phyloP scores from a whole-genome alignment of 1,284 basidiomycete genomes.

The Malassezia sympodialis region DNA sequence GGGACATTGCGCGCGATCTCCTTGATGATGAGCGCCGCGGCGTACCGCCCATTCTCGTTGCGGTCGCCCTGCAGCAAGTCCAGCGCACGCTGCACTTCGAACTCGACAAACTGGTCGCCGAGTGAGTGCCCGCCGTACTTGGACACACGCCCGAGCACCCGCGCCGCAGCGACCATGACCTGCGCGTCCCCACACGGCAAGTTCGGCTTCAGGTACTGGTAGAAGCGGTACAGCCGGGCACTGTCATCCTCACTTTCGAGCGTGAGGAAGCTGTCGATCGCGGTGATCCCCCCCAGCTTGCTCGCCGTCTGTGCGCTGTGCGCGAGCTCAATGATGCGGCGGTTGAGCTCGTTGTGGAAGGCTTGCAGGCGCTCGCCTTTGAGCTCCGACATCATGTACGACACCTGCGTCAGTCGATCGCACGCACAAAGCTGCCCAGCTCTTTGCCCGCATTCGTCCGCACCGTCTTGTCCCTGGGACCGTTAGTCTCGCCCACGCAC shows the following conservation, averaged over 20 bases:
- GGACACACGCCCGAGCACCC: constrained; percentile 70
- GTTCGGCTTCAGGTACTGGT: constrained; percentile 78
- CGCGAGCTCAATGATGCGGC: constrained; percentile 67
- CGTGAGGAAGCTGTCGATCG: constrained; percentile 53
- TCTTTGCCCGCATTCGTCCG: constrained; percentile 35
- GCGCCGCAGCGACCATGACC: constrained; percentile 78
- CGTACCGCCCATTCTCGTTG: constrained; percentile 50
- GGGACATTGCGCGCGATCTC: constrained; percentile 46
- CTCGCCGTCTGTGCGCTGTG: constrained; percentile 66
- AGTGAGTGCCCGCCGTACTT: constrained; percentile 68
- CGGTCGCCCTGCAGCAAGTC: constrained; percentile 56
- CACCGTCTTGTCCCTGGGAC: constrained; percentile 18
- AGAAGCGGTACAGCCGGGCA: constrained; percentile 72
- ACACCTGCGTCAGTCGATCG: constrained; percentile 13
- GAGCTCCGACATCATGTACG: constrained; percentile 35
- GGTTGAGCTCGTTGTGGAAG: constrained; percentile 55
- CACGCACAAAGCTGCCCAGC: constrained; percentile 30
- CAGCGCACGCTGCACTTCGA: constrained; percentile 69
- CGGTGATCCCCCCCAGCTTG: constrained; percentile 68
- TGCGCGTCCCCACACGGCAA: constrained; percentile 71
- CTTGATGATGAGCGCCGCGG: constrained; percentile 47
- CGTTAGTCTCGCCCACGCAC: constrained; percentile 13
- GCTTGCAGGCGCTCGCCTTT: constrained; percentile 36
- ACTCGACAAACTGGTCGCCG: constrained; percentile 76
- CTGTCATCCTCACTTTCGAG: constrained; percentile 39